These are phyloP conservation scores for Trametes gibbosa DNA, from an alignment of 768 basidiomycete species.

Conservation along the genomic window DNA sequence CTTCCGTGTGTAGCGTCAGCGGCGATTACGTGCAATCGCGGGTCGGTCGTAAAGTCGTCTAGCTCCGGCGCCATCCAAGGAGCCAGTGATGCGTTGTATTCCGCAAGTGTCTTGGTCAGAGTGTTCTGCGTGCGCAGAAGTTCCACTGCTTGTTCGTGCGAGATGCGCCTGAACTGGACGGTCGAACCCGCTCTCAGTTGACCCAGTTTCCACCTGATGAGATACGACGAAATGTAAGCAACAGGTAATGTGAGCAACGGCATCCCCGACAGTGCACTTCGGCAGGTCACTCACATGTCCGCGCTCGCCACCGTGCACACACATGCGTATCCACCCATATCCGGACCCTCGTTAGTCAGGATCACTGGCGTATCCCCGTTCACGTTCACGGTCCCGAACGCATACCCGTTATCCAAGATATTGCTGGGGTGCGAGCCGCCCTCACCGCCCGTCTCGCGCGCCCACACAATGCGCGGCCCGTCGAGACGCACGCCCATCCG, in stretches of 20 bases:
- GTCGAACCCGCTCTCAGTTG: slow-evolving; percentile 58
- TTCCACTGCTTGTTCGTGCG: slow-evolving; percentile 39
- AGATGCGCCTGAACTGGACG: slow-evolving; percentile 50
- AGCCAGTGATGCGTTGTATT: slow-evolving; percentile 12
- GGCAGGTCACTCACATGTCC: slow-evolving; percentile 41
- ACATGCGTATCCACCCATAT: slow-evolving; percentile 64
- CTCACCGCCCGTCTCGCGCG: slow-evolving; percentile 55
- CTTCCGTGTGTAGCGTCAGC: slow-evolving; percentile 11
- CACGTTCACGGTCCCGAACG: slow-evolving; percentile 52
- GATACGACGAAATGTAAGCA: no score
- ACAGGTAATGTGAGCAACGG: neutral
- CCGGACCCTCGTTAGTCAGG: slow-evolving; percentile 58
- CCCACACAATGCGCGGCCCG: slow-evolving; percentile 50
- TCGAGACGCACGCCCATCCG: slow-evolving; percentile 64
- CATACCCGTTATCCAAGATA: slow-evolving; percentile 61
- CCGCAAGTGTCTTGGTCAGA: slow-evolving; percentile 31
- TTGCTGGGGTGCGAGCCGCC: slow-evolving; percentile 71
- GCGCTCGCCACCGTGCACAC: slow-evolving; percentile 49
- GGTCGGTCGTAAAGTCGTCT: slow-evolving; percentile 28
- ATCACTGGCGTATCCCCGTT: slow-evolving; percentile 73
- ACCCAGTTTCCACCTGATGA: slow-evolving; percentile 61
- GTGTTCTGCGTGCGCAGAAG: slow-evolving; percentile 24
- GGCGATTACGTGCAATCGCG: slow-evolving; percentile 37
- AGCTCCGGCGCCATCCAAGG: neutral
- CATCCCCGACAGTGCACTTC: neutral